Base-by-base conservation (phyloP, 495 filamentous ascomycete species). In the Apodospora peruviana region DNA sequence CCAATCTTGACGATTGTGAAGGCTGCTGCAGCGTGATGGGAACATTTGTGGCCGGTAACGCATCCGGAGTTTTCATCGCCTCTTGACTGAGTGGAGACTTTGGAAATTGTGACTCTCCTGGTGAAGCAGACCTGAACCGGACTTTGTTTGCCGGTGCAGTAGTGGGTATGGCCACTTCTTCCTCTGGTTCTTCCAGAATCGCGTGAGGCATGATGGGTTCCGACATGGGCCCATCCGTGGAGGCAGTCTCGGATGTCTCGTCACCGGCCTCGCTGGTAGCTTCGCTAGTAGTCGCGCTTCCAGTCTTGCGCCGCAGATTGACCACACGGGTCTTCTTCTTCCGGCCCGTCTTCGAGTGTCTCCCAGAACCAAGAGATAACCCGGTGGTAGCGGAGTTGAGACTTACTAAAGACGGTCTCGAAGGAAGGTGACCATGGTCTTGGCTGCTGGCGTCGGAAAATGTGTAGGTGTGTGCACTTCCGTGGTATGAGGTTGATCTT, bases 291-390 rank as follows among this genome's bases (percentile, higher is more conserved):
- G 74, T 77, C 52, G 81, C 76, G n/a, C 74, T 72, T 27, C 79
- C 76, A 35, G 76, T 66, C 60, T 76, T 82, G 34, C 77, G 76
- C 5, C 91, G 85, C 37, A 98, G 68, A 62, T 97, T 90, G 49
- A 98, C 89, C 23, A 98, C 87, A n/a, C 93, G 80, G 51, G 82
- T 90, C 78, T 95, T 97, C 65, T 89, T 86, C 62, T 85, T 91
- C 24, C 88, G 78, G 22, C 79, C 78, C n/a, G 79, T 67, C 62
- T 87, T 84, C 7, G 82, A 77, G 56, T 85, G 79, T 29, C 81
- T 75, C 25, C 78, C 78, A 12, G 81, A 72, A 1, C 83, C 85
- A 32, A 88, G 70, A 18, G 74, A 79, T 35, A 91, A 69, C 0
- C 86, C 84, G 29, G 72, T 83, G 59, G 69, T 70, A 11, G 74